Base-by-base conservation (phyloP, 768 basidiomycete genomes). In the Botryobasidium botryosum region DNA sequence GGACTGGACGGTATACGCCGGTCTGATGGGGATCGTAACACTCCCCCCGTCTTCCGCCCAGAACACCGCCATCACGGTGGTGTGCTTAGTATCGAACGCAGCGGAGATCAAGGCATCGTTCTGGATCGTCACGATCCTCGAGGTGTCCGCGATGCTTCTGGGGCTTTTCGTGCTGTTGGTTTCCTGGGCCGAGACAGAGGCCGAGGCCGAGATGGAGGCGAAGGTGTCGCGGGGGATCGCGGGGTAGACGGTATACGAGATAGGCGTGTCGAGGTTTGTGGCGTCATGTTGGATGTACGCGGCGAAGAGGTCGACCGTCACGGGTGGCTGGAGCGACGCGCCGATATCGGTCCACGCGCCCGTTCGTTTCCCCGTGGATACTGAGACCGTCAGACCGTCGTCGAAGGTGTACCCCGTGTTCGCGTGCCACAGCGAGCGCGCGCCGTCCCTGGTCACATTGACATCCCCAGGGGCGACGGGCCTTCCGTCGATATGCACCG, bases 271-370 rank as follows among this genome's bases (percentile, higher is more conserved):
- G 0, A 56, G 48, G 28, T 56, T 52, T 24, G 58, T 65, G 21
- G 61, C 50, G 12, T 53, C 53, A 46, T 72, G 62, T 40, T 59
- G 57, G 32, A 79, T 59, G 68, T 70, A 77, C 1, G 78, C 78
- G 0, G 72, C 61, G 61, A 79, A 81, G 18, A 83, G 60, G 48
- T 75, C 68, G 25, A 77, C 71, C 1, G 66, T 70, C n/a, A 59
- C 56, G 4, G 71, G 65, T 15, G 77, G 75, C 46, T 69, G 66
- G 1, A 68, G 66, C 13, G 77, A 80, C 1, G 70, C 77, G 21
- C 79, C 77, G 47, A 79, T 73, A 5, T 57, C 52, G 2, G 68
- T 60, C 80, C 80, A 82, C 50, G 68, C 63, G 1, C 78, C 79
- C 0, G 64, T 68, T 48, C 68, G 67, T 31, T 63, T 49, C 3